These are phyloP conservation scores for Candida hispaniensis DNA, from an alignment of 805 yeast species.

Conservation along the genomic window DNA sequence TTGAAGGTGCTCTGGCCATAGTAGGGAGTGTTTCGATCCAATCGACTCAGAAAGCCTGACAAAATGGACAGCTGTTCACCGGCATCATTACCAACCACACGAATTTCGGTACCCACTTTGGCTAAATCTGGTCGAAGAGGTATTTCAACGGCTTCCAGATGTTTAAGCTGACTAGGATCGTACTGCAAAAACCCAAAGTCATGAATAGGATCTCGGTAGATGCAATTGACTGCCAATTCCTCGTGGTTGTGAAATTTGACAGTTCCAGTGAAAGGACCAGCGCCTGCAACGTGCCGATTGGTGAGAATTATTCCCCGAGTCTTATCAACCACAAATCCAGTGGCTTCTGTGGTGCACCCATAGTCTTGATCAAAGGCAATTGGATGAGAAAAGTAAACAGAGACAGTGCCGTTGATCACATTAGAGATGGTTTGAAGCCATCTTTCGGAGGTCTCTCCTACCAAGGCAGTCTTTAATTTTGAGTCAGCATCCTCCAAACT, in stretches of 20 bases:
- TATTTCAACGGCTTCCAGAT: conserved; percentile 59
- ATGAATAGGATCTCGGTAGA: conserved; percentile 89
- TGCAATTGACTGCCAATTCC: conserved; percentile 75
- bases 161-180: conserved; percentile 58
- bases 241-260: conserved; percentile 92
- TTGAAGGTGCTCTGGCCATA: conserved; percentile 81
- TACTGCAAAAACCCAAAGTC: conserved; percentile 85
- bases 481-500: too few species aligned
- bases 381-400: conserved; percentile 82
- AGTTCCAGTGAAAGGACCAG: conserved; percentile 87
- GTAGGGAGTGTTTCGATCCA: conserved; percentile 91
- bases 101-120: conserved; percentile 81
- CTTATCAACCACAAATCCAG: conserved; percentile 88
- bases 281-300: conserved; percentile 90
- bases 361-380: conserved; percentile 77
- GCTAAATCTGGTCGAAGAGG: conserved; percentile 72
- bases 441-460: too few species aligned
- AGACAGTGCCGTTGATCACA: conserved; percentile 78
- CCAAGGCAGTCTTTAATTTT: too few species aligned
- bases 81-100: conserved; percentile 94
- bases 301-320: conserved; percentile 74
- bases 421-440: conserved; percentile 78
- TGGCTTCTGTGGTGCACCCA: conserved; percentile 71
- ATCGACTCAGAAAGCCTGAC: conserved; percentile 71
- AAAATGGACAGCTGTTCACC: conserved; percentile 86